Percentiles rank a stretch among this genome's conserved stretches.
Evolutionary conservation across 352 stramenopile genomes (phyloP).

Genomic region (Globisporangium irregulare): DNA sequence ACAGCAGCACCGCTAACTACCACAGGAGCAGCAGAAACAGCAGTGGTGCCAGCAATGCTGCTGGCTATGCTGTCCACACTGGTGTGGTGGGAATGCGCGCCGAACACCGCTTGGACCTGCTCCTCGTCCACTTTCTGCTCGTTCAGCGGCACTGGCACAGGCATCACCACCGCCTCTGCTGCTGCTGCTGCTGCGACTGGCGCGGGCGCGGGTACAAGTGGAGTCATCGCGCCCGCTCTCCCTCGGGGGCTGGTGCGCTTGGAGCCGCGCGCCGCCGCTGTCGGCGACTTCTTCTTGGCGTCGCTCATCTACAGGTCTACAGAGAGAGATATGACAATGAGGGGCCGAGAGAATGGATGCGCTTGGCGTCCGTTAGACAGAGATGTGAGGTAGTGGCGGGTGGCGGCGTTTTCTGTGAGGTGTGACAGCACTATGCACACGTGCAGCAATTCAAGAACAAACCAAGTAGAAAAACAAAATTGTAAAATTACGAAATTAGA

Average conservation of each 20-base stretch:
- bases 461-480: too few relatives aligned
- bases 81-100: constrained; percentile 7
- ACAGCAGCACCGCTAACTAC: neutral
- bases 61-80: neutral
- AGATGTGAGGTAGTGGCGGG: too few relatives aligned
- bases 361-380: too few relatives aligned
- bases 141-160: neutral
- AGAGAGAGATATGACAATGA: too few relatives aligned
- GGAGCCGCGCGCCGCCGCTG: neutral
- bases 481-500: too few relatives aligned
- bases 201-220: neutral
- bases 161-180: neutral
- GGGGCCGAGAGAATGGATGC: too few relatives aligned
- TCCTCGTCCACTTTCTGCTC: neutral
- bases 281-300: neutral
- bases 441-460: too few relatives aligned
- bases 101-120: constrained; percentile 7
- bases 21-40: neutral
- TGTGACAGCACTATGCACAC: too few relatives aligned
- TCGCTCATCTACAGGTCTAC: neutral
- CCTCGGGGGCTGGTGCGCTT: constrained; percentile 12
- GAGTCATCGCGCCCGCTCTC: neutral
- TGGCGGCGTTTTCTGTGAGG: too few relatives aligned
- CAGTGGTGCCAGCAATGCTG: neutral
- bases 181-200: neutral